Percentiles rank a stretch among this genome's conserved stretches.
Evolutionary conservation across 805 yeast species (phyloP).

Genomic region (Suhomyces faveliae): DNA sequence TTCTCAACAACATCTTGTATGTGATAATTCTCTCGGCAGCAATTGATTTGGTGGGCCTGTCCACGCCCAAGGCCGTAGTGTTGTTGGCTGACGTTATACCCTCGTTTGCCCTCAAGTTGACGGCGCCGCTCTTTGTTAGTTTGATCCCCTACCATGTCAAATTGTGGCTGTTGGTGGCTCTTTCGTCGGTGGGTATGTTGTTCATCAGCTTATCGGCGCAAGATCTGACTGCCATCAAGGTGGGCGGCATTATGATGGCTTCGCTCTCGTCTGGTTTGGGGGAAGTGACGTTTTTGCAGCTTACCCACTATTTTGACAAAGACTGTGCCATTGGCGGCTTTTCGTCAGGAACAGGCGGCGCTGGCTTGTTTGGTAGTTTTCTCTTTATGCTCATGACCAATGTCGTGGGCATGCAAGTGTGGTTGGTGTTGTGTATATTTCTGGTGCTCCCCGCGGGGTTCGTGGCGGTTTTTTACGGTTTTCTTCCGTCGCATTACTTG

Average conservation of each 20-base stretch:
- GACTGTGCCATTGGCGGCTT: constrained; percentile 73
- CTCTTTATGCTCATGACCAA: constrained; percentile 71
- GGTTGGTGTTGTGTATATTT: constrained; percentile 55
- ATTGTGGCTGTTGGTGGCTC: constrained; percentile 49
- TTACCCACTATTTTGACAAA: constrained; percentile 72
- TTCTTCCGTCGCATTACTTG: constrained; percentile 11
- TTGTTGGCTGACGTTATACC: constrained; percentile 86
- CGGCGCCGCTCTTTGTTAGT: constrained; percentile 81
- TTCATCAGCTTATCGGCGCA: constrained; percentile 47
- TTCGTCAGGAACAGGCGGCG: constrained; percentile 95
- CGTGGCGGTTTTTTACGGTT: constrained; percentile 25
- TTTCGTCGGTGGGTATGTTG: constrained; percentile 76
- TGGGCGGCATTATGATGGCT: constrained; percentile 75
- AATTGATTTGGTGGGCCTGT: constrained; percentile 81
- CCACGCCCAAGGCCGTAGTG: constrained; percentile 81
- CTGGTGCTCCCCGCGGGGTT: constrained; percentile 53
- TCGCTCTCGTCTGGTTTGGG: constrained; percentile 88
- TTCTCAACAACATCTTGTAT: constrained; percentile 83
- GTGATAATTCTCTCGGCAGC: constrained; percentile 93
- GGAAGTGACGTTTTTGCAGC: constrained; percentile 81
- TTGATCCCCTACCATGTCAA: constrained; percentile 56
- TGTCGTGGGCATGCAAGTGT: constrained; percentile 55
- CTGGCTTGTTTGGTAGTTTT: constrained; percentile 84
- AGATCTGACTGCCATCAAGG: constrained; percentile 34
- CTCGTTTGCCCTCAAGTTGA: constrained; percentile 64